phyloP scores from a whole-genome alignment of 169 alveolate genomes.

The Babesia divergens region DNA sequence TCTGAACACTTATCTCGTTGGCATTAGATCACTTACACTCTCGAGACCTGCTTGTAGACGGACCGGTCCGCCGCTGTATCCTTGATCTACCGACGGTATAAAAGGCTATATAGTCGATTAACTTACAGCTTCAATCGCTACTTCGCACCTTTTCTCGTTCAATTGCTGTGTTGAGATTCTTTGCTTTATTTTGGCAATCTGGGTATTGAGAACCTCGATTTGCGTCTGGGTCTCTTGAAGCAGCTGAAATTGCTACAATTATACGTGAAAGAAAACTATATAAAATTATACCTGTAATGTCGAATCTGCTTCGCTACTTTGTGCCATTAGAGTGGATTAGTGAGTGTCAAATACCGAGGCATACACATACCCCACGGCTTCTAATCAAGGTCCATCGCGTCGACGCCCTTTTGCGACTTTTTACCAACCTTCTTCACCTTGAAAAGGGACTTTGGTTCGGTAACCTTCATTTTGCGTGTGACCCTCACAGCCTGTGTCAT shows the following conservation, averaged over 20 bases:
- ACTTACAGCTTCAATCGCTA: conserved; percentile 60
- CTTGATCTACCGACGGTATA: conserved; percentile 29
- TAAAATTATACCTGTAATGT: conserved; percentile 12
- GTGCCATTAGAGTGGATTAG: conserved; percentile 27
- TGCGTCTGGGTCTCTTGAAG: conserved; percentile 63
- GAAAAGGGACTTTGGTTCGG: conserved; percentile 10
- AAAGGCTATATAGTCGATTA: neutral
- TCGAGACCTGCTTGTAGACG: conserved; percentile 64
- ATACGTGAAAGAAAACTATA: neutral
- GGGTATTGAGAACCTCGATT: conserved; percentile 59
- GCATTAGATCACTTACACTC: conserved; percentile 19
- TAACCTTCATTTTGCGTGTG: conserved; percentile 11
- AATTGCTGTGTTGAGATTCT: conserved; percentile 24
- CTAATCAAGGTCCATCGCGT: conserved; percentile 35
- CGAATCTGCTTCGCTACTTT: neutral
- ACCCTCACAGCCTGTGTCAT: neutral
- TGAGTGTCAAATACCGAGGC: neutral
- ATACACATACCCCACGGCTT: neutral
- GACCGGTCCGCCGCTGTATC: conserved; percentile 17
- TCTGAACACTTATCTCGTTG: neutral
- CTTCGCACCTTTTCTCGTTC: conserved; percentile 48
- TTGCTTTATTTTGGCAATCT: conserved; percentile 42
- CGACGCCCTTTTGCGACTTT: conserved; percentile 4
- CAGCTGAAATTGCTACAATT: conserved; percentile 53
- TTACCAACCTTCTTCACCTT: conserved; percentile 10